phyloP scores from a whole-genome alignment of 1,139 yeast species.

The Candida mesenterica region DNA sequence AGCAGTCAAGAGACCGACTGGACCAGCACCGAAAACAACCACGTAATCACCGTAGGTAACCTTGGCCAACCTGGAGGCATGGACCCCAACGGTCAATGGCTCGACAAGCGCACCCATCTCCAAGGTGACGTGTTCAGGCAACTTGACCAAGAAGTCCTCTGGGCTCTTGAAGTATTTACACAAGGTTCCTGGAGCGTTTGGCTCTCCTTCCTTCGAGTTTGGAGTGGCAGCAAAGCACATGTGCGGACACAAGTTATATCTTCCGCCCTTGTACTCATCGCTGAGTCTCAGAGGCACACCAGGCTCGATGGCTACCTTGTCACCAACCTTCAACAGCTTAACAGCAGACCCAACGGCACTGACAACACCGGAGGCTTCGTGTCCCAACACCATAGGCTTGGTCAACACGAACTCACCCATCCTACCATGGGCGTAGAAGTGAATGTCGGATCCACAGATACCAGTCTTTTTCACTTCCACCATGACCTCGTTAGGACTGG shows the following conservation, averaged over 20 bases:
- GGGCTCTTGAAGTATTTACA: constrained; percentile 71
- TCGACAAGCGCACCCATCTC: constrained; percentile 90
- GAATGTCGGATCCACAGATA: constrained; percentile 86
- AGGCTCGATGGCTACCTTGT: constrained; percentile 73
- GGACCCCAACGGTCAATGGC: constrained; percentile 86
- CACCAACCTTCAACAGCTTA: constrained; percentile 64
- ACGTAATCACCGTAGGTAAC: constrained; percentile 71
- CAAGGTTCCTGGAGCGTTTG: constrained; percentile 65
- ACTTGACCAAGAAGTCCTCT: constrained; percentile 78
- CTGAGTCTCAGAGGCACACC: constrained; percentile 77
- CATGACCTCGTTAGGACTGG: constrained; percentile 66
- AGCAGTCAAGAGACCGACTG: constrained; percentile 82
- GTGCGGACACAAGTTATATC: constrained; percentile 76
- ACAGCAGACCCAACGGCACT: constrained; percentile 65
- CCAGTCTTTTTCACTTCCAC: constrained; percentile 79
- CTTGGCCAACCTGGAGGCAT: constrained; percentile 70
- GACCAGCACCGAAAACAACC: constrained; percentile 89
- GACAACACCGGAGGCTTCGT: constrained; percentile 73
- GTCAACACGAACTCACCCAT: constrained; percentile 70
- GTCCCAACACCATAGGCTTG: constrained; percentile 72
- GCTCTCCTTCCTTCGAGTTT: constrained; percentile 34
- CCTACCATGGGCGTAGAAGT: constrained; percentile 74
- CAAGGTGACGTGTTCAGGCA: constrained; percentile 72
- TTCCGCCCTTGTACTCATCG: constrained; percentile 71
- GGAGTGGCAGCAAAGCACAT: constrained; percentile 92